A percentile compares a stretch with the other conserved stretches of the same genome.
These are phyloP conservation scores for Oryza meyeriana DNA, from an alignment of 176 grass and related monocot genomes.

Conservation along the genomic window DNA sequence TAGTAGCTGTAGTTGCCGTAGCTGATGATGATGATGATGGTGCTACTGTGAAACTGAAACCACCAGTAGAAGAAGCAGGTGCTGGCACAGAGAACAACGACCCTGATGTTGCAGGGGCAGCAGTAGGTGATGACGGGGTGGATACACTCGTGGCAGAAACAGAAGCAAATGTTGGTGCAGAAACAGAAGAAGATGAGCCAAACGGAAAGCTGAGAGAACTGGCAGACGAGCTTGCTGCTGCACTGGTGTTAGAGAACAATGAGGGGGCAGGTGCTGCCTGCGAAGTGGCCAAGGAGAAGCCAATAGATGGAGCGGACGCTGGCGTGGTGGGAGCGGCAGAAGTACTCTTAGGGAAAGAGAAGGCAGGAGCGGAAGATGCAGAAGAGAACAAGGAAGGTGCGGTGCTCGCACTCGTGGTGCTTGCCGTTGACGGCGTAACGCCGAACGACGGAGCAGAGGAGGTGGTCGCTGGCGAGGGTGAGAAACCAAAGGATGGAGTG, in stretches of 20 bases:
- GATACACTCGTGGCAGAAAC: conserved; percentile 32
- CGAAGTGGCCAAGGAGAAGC: conserved; percentile 54
- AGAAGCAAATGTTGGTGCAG: conserved; percentile 34
- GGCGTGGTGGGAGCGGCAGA: conserved; percentile 19
- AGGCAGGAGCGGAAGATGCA: conserved; percentile 31
- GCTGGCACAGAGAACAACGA: conserved; percentile 47
- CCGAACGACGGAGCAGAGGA: conserved; percentile 29
- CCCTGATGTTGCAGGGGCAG: conserved; percentile 40
- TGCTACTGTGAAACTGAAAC: conserved; percentile 42
- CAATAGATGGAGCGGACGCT: conserved; percentile 34
- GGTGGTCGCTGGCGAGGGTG: conserved; percentile 30
- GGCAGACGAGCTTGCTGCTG: conserved; percentile 30
- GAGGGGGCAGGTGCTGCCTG: conserved; percentile 42
- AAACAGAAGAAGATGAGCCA: conserved; percentile 39
- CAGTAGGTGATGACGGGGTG: conserved; percentile 6
- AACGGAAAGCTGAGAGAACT: conserved; percentile 42
- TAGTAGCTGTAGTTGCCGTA: conserved; percentile 32
- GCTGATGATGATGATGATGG: conserved; percentile 48
- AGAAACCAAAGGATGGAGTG: conserved; percentile 27
- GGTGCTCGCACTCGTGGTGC: conserved; percentile 11
- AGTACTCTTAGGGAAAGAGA: conserved; percentile 38
- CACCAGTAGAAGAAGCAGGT: conserved; percentile 29
- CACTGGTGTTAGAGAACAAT: conserved; percentile 35
- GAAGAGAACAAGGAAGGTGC: conserved; percentile 41
- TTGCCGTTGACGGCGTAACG: conserved; percentile 26